Evolutionary conservation across 208 protist genomes (phyloP).

Genomic region (Porcisia hertigi): DNA sequence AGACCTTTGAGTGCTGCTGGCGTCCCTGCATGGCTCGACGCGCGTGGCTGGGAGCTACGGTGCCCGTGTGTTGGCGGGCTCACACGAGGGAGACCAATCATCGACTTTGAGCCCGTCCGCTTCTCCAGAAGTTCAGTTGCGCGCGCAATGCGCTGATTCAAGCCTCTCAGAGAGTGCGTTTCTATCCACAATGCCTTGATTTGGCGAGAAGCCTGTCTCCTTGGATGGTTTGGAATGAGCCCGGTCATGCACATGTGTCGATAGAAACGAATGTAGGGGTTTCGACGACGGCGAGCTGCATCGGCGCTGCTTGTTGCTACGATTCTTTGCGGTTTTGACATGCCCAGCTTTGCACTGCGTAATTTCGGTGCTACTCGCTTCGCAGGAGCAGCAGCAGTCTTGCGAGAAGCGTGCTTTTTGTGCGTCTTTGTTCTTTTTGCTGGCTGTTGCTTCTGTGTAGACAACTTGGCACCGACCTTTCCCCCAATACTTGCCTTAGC

Average conservation of each 20-base stretch:
- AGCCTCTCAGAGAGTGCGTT: conserved; percentile 31
- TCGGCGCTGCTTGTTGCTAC: conserved; percentile 10
- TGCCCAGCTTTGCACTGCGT: background rate
- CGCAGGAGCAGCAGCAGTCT: background rate
- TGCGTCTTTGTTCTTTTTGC: conserved; percentile 4
- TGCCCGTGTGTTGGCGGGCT: background rate
- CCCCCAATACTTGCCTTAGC: background rate
- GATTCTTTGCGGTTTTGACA: background rate
- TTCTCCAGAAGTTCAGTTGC: conserved; percentile 24
- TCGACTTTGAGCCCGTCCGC: conserved; percentile 19
- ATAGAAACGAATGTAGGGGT: conserved; percentile 50
- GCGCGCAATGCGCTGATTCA: conserved; percentile 29
- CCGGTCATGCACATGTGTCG: conserved; percentile 47
- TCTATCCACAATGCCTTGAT: conserved; percentile 47
- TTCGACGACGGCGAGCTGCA: background rate
- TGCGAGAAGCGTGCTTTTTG: background rate
- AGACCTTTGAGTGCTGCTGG: background rate
- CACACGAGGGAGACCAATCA: background rate
- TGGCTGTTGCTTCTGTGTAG: background rate
- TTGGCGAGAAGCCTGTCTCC: conserved; percentile 23
- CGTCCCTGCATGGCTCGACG: background rate
- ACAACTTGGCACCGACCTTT: background rate
- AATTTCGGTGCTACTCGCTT: no score
- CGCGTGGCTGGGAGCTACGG: background rate
- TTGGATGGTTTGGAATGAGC: conserved; percentile 39